These are phyloP conservation scores for Chimonanthus salicifolius DNA, from an alignment of 164 flowering plant genomes.

Conservation along the genomic window DNA sequence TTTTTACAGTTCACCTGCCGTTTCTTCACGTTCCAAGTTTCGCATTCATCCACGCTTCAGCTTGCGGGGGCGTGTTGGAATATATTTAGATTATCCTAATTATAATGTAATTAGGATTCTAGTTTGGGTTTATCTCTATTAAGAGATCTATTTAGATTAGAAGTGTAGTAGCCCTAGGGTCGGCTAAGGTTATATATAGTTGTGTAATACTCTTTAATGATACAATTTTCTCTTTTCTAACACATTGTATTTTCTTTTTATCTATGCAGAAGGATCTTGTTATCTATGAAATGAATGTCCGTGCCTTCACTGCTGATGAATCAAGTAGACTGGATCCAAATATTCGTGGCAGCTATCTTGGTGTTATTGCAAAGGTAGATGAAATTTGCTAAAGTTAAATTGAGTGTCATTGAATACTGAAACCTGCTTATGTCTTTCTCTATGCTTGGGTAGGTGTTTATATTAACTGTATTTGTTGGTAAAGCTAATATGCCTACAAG, in stretches of 20 bases:
- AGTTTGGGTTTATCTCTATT: too few species aligned
- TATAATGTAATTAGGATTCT: too few species aligned
- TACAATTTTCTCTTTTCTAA: too few species aligned
- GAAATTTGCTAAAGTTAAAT: conserved; percentile 3
- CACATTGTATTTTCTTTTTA: conserved; percentile 3
- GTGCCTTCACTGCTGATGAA: conserved; percentile 85
- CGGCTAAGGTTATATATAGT: too few species aligned
- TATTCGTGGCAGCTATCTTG: conserved; percentile 85
- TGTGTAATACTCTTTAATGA: too few species aligned
- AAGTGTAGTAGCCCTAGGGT: too few species aligned
- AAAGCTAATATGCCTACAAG: background rate
- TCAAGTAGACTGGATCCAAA: conserved; percentile 71
- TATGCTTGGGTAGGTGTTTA: background rate
- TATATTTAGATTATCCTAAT: too few species aligned
- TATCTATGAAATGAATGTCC: conserved; percentile 96
- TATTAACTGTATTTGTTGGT: background rate
- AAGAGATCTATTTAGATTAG: too few species aligned
- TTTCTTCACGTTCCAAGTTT: too few species aligned
- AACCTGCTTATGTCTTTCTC: background rate
- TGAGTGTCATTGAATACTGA: background rate
- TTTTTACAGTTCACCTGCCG: too few species aligned
- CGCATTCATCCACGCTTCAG: too few species aligned
- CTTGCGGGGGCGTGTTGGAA: too few species aligned
- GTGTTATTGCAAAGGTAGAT: conserved; percentile 85
- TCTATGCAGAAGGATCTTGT: conserved; percentile 86